A percentile compares a stretch with the other conserved stretches of the same genome.
phyloP scores from a whole-genome alignment of 768 basidiomycete species.

The Suillus variegatus region DNA sequence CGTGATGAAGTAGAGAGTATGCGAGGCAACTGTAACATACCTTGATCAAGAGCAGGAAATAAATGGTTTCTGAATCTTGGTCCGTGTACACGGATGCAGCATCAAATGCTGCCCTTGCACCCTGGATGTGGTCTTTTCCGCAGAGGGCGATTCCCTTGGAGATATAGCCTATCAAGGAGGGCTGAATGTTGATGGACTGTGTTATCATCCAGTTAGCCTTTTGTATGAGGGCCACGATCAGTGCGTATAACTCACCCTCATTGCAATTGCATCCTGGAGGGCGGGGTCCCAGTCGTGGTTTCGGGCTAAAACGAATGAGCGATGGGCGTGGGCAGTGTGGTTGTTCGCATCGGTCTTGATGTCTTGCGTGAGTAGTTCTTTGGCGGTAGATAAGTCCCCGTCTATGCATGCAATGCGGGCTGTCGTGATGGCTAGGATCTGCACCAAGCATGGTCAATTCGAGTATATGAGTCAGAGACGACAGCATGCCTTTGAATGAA shows the following conservation, averaged over 20 bases:
- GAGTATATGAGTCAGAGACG: not conserved
- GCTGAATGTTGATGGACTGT: not conserved
- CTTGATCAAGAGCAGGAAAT: not conserved
- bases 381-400: not conserved
- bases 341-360: too few species aligned
- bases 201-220: not conserved
- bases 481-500: not conserved
- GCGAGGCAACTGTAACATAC: not conserved
- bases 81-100: not conserved
- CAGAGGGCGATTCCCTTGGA: not conserved
- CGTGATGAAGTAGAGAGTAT: not conserved
- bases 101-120: not conserved
- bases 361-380: not conserved
- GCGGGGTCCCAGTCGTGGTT: too few species aligned
- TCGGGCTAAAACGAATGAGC: not conserved
- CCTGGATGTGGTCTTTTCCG: not conserved
- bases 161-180: not conserved
- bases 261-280: too few species aligned
- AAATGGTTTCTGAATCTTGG: not conserved
- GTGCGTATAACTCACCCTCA: not conserved
- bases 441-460: not conserved
- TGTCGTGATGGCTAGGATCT: not conserved
- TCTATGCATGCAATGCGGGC: not conserved
- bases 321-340: not conserved
- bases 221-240: not conserved